Conservation (phyloP, 177 flowering plant genomes). For the Vitis hybrid region DNA sequence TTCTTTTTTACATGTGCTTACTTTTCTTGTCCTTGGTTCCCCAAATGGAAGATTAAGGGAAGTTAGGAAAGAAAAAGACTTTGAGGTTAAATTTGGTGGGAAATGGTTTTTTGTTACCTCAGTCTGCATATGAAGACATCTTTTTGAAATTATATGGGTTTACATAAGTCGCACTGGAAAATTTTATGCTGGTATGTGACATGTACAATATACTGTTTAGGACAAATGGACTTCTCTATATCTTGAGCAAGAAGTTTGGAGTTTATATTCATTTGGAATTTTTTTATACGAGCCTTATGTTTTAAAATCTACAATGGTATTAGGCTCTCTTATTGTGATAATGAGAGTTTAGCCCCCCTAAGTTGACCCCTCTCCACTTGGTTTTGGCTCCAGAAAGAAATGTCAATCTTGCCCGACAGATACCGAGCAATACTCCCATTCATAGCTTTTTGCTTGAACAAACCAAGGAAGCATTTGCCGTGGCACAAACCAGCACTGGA, state of each 20-base stretch:
- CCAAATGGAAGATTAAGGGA: too few relatives aligned
- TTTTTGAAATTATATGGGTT: too few relatives aligned
- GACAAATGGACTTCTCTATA: neutral
- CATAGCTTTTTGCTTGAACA: constrained; percentile 69
- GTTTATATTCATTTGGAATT: neutral
- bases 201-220: too few relatives aligned
- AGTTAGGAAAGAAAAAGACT: too few relatives aligned
- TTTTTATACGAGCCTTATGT: constrained; percentile 1
- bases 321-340: constrained; percentile 88
- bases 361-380: constrained; percentile 80
- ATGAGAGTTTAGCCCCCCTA: constrained; percentile 90
- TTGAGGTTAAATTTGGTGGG: too few relatives aligned
- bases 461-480: constrained; percentile 91
- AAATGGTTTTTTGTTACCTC: too few relatives aligned
- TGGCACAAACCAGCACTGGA: constrained; percentile 87
- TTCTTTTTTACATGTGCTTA: too few relatives aligned
- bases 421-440: constrained; percentile 40
- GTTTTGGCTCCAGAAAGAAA: constrained; percentile 46
- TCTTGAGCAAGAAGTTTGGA: neutral
- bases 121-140: too few relatives aligned
- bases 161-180: too few relatives aligned
- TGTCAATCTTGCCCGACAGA: constrained; percentile 37
- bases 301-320: constrained; percentile 79
- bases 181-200: too few relatives aligned
- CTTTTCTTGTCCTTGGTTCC: too few relatives aligned